Conservation (phyloP, 768 basidiomycete species). For the Boletellus ananas region DNA sequence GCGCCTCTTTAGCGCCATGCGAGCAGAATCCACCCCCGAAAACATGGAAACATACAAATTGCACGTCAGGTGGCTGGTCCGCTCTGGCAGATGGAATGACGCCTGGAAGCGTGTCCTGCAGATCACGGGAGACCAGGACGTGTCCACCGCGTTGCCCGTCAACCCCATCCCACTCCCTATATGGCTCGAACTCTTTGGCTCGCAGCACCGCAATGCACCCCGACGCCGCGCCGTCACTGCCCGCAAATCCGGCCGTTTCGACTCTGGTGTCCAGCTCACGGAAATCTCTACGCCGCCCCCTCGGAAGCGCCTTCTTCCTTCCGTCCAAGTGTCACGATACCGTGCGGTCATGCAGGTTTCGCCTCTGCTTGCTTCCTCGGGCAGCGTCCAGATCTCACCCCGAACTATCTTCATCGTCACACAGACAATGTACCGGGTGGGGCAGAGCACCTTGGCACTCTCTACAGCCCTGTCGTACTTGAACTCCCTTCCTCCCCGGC, state of each 20-base stretch:
- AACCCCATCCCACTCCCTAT: slow-evolving; percentile 40
- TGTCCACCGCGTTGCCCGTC: slow-evolving; percentile 1
- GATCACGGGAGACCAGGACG: slow-evolving; percentile 9
- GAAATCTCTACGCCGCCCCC: background rate
- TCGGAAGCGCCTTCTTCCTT: slow-evolving; percentile 15
- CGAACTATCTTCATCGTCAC: slow-evolving; percentile 45
- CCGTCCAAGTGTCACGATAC: slow-evolving; percentile 28
- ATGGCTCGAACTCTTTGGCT: slow-evolving; percentile 61
- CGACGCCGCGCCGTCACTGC: slow-evolving; percentile 15
- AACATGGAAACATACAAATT: slow-evolving; percentile 58
- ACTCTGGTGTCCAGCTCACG: background rate
- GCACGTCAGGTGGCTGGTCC: slow-evolving; percentile 53
- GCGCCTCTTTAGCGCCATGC: slow-evolving; percentile 48
- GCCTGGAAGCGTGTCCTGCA: slow-evolving; percentile 49
- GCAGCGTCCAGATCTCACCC: slow-evolving; percentile 36
- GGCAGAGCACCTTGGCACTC: slow-evolving; percentile 38
- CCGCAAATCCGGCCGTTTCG: background rate
- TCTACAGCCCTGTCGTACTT: slow-evolving; percentile 49
- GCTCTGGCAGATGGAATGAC: slow-evolving; percentile 51
- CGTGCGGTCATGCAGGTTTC: slow-evolving; percentile 40
- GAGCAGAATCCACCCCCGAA: slow-evolving; percentile 34
- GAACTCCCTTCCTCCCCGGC: slow-evolving; percentile 40
- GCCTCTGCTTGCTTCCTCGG: slow-evolving; percentile 35
- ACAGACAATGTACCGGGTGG: slow-evolving; percentile 42
- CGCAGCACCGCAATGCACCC: slow-evolving; percentile 36